Base-by-base conservation (phyloP, 2,329 filamentous ascomycete genomes). In the Fusarium algeriense region DNA sequence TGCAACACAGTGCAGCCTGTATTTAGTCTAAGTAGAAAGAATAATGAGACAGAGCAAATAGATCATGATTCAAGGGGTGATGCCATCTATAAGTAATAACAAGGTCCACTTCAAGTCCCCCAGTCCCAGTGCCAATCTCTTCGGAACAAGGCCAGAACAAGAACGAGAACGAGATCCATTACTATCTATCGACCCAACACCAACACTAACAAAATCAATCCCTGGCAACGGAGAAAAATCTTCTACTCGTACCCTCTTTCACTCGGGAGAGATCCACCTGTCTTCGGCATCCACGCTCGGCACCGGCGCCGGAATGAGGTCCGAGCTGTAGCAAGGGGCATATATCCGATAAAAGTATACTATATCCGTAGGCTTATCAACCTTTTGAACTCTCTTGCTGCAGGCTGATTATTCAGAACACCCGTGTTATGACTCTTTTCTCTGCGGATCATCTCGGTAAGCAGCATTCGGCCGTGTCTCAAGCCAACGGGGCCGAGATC, bases 281-380 rank as follows among this genome's bases (percentile, higher is more conserved):
- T 34, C 45, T 44, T 74, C 73, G 73, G 73, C 71, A 75, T 44
- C 69, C 67, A 64, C 40, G 60, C 67, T 56, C 53, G 53, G 73
- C 71, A 74, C 38, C 69, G 71, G 69, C 54, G 63, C 71, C 61
- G 68, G 44, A 7, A 48, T 19, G 32, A 34, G 62, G 44, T 23
- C 63, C 53, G 44, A 58, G 60, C 60, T 38, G 56, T 37, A 59
- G 26, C 38, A 41, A 19, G 30, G 37, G 30, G 26, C 38, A 19
- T 60, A 71, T 71, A 70, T 72, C 69, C 69, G 65, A 53, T 43
- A 9, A 40, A 41, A n/a, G 38, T 26, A 32, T 38, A 50, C 53
- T 67, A 73, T 70, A 70, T 71, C 69, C 69, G 65, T 41, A 28
- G 20, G 23, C 23, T 23, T 23, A 23, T 23, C 23, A 23, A 23